Evolutionary conservation across 208 protist species (phyloP), one percentile per base, ranked within the genome.

Genomic region (Leishmania lainsoni): DNA sequence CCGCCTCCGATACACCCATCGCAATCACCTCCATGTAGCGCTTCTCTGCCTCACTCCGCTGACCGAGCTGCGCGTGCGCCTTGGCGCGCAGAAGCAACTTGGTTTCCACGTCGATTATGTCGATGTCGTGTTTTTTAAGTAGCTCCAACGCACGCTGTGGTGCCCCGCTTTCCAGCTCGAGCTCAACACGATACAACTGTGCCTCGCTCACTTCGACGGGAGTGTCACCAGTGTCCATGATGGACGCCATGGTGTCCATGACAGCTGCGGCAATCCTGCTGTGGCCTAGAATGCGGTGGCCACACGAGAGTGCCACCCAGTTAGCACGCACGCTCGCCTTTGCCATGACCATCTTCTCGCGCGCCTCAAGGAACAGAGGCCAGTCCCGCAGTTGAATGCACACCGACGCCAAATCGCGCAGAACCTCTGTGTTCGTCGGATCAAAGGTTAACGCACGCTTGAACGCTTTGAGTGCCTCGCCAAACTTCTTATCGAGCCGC

Each of bases 351-450:
- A 99, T 89, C 81, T 94, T 93, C 75, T 97, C 84, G 35, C 97
- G 89, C 22, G 89, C 92, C 52, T 98, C 87, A 32, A 98, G 77
- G 81, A 98, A 98, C 59, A 95, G 93, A 35, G 95, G 89, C 84
- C 95, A 96, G 80, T 99, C 97, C 35, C 97, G 92, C 66, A 95
- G 73, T 81, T 99, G 98, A 51, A 98, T 90, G 85, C 97, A 96
- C n/a, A 94, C 84, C 14, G 92, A 81, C 54, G 92, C 89, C 17
- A 99, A 76, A 81, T 99, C 98, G 49, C 96, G 86, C 65, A 99
- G 81, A 76, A 99, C 94, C 81, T 97, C 92, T 54, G 85, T 16
- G 89, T 99, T 98, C 29, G 89, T 87, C 35, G 88, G 77, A 73
- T 97, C 95, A 5, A 86, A 87, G 66, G 86, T 73, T 39, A 95